A percentile compares a stretch with the other conserved stretches of the same genome.
Evolutionary conservation across 176 grass and related monocot genomes (phyloP).

Genomic region (Canna indica): DNA sequence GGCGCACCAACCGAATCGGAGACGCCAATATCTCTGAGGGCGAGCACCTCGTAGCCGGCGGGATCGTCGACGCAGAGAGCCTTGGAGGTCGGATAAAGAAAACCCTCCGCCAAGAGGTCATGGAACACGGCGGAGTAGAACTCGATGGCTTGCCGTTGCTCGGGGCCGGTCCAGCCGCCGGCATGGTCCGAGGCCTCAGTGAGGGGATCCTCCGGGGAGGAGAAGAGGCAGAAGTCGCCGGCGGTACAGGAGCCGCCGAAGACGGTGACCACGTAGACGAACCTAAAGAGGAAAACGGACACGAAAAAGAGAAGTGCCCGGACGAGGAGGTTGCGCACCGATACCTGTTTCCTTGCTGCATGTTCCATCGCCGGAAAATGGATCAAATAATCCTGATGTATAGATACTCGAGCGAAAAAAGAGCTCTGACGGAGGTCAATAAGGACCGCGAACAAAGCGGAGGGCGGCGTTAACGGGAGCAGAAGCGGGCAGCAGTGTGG

Average conservation of each 20-base stretch:
- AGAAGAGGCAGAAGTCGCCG: constrained; percentile 37
- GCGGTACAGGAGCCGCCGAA: constrained; percentile 20
- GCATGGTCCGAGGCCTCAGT: background rate
- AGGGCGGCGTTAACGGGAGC: constrained; percentile 12
- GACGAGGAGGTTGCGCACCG: constrained; percentile 26
- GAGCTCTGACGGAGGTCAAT: background rate
- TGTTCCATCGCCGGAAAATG: constrained; percentile 26
- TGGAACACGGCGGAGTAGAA: constrained; percentile 38
- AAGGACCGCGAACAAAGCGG: background rate
- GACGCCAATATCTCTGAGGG: constrained; percentile 59
- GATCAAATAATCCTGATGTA: constrained; percentile 5
- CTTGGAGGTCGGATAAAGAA: constrained; percentile 27
- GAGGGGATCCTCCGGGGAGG: constrained; percentile 8
- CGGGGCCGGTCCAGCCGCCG: constrained; percentile 37
- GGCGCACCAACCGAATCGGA: constrained; percentile 31
- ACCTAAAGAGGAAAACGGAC: constrained; percentile 34
- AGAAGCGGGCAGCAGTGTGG: constrained; percentile 55
- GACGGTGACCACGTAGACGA: constrained; percentile 36
- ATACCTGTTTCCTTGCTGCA: constrained; percentile 17
- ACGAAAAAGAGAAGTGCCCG: constrained; percentile 35
- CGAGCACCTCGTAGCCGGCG: constrained; percentile 38
- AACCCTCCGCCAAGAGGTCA: constrained; percentile 37
- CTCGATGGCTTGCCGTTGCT: constrained; percentile 34
- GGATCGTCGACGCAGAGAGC: constrained; percentile 40
- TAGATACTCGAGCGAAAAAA: background rate